phyloP scores from a whole-genome alignment of 768 basidiomycete species.

The Boletus sp. region DNA sequence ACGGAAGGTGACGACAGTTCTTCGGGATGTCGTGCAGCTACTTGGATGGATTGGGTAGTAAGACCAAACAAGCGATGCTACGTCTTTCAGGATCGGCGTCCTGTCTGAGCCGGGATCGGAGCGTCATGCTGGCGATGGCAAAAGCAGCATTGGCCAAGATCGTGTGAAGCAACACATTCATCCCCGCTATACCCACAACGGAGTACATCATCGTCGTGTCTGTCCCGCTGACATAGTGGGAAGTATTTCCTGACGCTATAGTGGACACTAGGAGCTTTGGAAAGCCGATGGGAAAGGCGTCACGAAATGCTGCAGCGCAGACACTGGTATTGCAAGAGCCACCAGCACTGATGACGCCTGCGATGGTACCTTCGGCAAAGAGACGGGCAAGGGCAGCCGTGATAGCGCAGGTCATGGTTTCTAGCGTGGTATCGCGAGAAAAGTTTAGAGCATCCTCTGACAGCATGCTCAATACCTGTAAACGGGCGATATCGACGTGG shows the following conservation, averaged over 20 bases:
- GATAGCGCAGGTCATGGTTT: constrained; percentile 20
- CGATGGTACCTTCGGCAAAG: constrained; percentile 6
- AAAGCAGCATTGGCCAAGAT: constrained; percentile 27
- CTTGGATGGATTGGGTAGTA: constrained; percentile 20
- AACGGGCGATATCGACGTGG: constrained; percentile 22
- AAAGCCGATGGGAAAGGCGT: constrained; percentile 27
- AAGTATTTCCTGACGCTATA: constrained; percentile 27
- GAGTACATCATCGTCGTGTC: constrained; percentile 33
- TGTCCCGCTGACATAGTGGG: constrained; percentile 30
- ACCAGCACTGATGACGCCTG: constrained; percentile 22
- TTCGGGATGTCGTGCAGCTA: constrained; percentile 21
- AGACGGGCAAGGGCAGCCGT: constrained; percentile 16
- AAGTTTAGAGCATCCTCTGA: background rate
- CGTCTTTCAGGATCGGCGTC: background rate
- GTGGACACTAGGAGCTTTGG: constrained; percentile 31
- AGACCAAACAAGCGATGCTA: constrained; percentile 26
- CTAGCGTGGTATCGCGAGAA: constrained; percentile 7
- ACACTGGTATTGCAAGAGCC: constrained; percentile 28
- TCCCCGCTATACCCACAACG: constrained; percentile 28
- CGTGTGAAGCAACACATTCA: constrained; percentile 23
- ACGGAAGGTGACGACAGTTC: constrained; percentile 20
- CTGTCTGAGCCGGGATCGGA: background rate
- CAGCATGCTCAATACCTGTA: constrained; percentile 15
- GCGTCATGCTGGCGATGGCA: constrained; percentile 28
- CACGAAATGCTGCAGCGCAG: constrained; percentile 22